Conservation (phyloP, 2,329 filamentous ascomycete genomes). For the Tolypocladium endophyticum region DNA sequence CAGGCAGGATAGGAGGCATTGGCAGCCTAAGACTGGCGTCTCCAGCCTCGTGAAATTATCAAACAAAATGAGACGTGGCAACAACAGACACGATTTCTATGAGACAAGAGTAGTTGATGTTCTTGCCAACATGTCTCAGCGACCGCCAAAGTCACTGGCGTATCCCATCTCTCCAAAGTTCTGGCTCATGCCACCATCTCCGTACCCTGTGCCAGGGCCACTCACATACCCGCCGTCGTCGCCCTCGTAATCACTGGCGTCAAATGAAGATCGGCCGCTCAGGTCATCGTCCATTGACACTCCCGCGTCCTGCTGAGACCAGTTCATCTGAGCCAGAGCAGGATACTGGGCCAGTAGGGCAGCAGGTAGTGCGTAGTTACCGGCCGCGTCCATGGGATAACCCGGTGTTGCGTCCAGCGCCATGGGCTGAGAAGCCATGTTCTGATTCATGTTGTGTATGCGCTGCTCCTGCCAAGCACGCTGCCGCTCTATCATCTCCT, state of each 20-base stretch:
- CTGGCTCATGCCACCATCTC: conserved; percentile 44
- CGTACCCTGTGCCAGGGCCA: conserved; percentile 49
- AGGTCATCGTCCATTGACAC: conserved; percentile 65
- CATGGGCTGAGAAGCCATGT: conserved; percentile 44
- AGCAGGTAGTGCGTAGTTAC: conserved; percentile 65
- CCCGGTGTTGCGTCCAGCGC: conserved; percentile 50
- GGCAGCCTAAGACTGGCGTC: background rate
- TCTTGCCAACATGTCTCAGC: conserved; percentile 12
- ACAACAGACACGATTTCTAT: background rate
- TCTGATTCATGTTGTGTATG: conserved; percentile 55
- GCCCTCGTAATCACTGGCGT: conserved; percentile 67
- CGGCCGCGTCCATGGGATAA: conserved; percentile 44
- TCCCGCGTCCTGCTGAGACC: conserved; percentile 56
- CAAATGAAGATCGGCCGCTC: conserved; percentile 73
- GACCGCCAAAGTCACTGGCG: conserved; percentile 40
- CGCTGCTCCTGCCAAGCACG: conserved; percentile 64
- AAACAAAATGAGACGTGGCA: background rate
- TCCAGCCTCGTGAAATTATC: background rate
- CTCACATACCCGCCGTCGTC: conserved; percentile 61
- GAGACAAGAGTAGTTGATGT: background rate
- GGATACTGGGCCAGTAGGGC: conserved; percentile 88
- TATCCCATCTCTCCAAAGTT: conserved; percentile 42
- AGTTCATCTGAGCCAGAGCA: conserved; percentile 81
- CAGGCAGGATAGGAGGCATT: background rate
- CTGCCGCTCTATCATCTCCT: conserved; percentile 78